Evolutionary conservation across 2,329 filamentous ascomycete species (phyloP).

Genomic region (Trichoderma arundinaceum): DNA sequence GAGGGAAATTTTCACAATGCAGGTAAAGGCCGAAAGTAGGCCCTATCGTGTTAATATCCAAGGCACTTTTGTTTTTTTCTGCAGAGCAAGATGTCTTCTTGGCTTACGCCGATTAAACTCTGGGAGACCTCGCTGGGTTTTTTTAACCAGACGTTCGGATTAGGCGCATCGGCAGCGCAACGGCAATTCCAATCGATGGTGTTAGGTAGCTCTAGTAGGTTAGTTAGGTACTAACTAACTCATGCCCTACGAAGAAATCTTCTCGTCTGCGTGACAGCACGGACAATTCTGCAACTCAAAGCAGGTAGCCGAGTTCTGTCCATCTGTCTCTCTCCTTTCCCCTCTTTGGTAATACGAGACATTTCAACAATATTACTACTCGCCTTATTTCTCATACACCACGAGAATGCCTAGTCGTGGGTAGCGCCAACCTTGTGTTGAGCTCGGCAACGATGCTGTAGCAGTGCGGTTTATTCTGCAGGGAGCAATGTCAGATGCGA

Average conservation of each 20-base stretch:
- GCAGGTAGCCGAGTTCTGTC: background rate
- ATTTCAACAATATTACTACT: background rate
- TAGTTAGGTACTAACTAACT: constrained; percentile 8
- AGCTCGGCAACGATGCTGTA: no score
- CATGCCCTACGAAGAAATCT: constrained; percentile 3
- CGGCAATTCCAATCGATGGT: background rate
- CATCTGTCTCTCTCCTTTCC: background rate
- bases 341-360: constrained; percentile 4
- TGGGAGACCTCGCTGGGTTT: background rate
- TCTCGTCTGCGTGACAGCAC: constrained; percentile 7
- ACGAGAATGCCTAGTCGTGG: no score
- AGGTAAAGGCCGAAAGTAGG: background rate
- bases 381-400: background rate
- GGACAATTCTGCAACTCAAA: background rate
- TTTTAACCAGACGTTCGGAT: background rate
- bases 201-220: background rate
- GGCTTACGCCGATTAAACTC: background rate
- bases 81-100: background rate
- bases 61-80: background rate
- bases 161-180: constrained; percentile 11
- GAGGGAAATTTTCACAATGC: background rate
- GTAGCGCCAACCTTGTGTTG: constrained; percentile 10
- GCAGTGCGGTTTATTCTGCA: constrained; percentile 16
- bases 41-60: constrained; percentile 6
- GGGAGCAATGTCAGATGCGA: constrained; percentile 14